Percentiles rank a stretch among this genome's conserved stretches.
These are phyloP conservation scores for Coemansia sp. DNA, from an alignment of 192 early-diverging fungal genomes.

Conservation along the genomic window DNA sequence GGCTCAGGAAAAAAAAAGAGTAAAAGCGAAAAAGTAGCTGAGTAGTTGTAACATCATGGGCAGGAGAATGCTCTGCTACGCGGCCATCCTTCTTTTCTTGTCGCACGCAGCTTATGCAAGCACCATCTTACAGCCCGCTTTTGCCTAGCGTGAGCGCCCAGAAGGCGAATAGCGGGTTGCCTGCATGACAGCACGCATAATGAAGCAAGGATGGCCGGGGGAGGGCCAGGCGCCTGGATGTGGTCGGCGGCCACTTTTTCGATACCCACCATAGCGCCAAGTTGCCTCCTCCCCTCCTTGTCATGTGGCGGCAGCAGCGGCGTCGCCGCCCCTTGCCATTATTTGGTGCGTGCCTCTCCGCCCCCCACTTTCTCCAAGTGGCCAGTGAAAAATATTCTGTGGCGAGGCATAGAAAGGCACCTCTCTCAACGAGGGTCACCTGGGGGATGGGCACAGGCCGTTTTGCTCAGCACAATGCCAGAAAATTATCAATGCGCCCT, in stretches of 20 bases:
- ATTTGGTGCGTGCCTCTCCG: background rate
- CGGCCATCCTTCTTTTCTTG: background rate
- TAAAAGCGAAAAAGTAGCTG: background rate
- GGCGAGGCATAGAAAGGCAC: background rate
- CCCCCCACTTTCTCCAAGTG: background rate
- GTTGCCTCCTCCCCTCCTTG: background rate
- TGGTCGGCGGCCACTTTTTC: background rate
- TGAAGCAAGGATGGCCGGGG: constrained; percentile 1
- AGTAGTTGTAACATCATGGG: background rate
- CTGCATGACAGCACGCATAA: background rate
- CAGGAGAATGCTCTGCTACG: background rate
- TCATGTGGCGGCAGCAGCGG: background rate
- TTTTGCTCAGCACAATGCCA: background rate
- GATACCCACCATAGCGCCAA: constrained; percentile 1
- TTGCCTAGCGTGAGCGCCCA: background rate
- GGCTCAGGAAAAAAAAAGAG: background rate
- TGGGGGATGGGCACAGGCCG: background rate
- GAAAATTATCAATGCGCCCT: background rate
- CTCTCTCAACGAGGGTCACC: background rate
- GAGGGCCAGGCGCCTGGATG: background rate
- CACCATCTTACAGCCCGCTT: constrained; percentile 4
- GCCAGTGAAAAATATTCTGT: background rate
- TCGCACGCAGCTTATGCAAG: constrained; percentile 7
- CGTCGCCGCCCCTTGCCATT: background rate
- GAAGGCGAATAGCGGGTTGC: background rate